Evolutionary conservation across 192 early-diverging fungal species (phyloP), one percentile per base, ranked within the genome.

Genomic region (Coemansia sp.): DNA sequence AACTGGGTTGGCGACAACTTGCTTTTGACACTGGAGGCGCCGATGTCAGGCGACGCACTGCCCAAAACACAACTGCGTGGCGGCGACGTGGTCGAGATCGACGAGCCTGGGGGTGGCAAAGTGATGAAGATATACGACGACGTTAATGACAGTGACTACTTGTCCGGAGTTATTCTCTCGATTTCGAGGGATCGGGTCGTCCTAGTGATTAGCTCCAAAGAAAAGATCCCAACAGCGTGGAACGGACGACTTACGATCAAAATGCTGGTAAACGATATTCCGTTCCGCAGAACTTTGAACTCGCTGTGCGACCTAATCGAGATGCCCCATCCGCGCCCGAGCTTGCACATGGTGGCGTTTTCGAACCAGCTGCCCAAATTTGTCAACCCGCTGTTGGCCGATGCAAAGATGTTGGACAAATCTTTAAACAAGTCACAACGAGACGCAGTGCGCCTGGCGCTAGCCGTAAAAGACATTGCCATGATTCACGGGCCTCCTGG

Each of bases 401-500:
- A 57, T 31, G 9, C 29, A 2, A 31, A 57, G n/a, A 57, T 57
- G 53, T 2, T 57, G 2, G 53, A 27, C 53, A 13, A 22, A 22
- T 79, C 72, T 0, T 75, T 96, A 9, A 95, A 96, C 69, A 75
- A 72, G 1, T 88, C 88, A 8, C 95, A 96, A 70, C 76, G 74
- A 24, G 83, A 84, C 27, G 95, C 93, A 0, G 89, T 96, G 3
- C 69, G 66, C 20, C 84, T 88, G 65, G 88, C 89, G 0, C 67
- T 94, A n/a, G 74, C 69, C 0, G 85, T 91, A 0, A 66, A 87
- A 24, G 88, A 93, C 10, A 66, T 95, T 3, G 89, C 91, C 2
- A 75, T 96, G 64, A 86, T 95, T 38, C 95, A 96, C 66, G 93
- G 95, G 33, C 94, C 94, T 29, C 93, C 93, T 20, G 92, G 91